phyloP scores from a whole-genome alignment of 164 flowering plant species.

The Magnolia sinica region DNA sequence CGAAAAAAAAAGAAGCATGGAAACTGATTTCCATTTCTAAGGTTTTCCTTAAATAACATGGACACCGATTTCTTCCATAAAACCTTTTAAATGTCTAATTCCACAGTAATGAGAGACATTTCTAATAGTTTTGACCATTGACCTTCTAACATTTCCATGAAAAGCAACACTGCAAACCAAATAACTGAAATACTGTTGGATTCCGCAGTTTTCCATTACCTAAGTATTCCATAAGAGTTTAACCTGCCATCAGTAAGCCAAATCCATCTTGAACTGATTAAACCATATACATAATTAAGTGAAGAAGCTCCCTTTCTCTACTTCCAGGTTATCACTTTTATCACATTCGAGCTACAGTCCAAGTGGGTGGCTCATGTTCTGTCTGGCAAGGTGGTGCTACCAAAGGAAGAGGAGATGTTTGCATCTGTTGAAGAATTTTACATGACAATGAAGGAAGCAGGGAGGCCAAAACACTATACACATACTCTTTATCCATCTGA shows the following conservation, averaged over 20 bases:
- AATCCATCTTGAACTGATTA: not conserved
- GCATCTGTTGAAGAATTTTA: constrained; percentile 50
- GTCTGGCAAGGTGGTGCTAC: constrained; percentile 60
- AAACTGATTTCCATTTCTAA: too few relatives aligned
- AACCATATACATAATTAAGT: not conserved
- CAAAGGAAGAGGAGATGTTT: constrained; percentile 62
- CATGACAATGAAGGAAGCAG: constrained; percentile 42
- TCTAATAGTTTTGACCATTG: too few relatives aligned
- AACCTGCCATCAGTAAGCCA: not conserved
- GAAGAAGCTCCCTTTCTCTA: not conserved
- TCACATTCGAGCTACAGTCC: constrained; percentile 60
- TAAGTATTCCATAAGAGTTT: too few relatives aligned
- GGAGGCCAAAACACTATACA: constrained; percentile 58
- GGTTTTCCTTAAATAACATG: too few relatives aligned
- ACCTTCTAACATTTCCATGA: too few relatives aligned
- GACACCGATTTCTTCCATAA: too few relatives aligned
- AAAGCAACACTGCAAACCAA: too few relatives aligned
- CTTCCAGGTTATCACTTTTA: constrained; percentile 58
- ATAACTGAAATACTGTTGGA: too few relatives aligned
- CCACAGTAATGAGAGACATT: too few relatives aligned
- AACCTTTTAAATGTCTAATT: too few relatives aligned
- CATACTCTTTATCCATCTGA: constrained; percentile 29
- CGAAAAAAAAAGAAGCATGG: too few relatives aligned
- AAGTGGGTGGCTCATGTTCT: constrained; percentile 80
- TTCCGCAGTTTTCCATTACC: too few relatives aligned